Evolutionary conservation across 805 yeast genomes (phyloP).

Genomic region (Debaryomyces maramus): DNA sequence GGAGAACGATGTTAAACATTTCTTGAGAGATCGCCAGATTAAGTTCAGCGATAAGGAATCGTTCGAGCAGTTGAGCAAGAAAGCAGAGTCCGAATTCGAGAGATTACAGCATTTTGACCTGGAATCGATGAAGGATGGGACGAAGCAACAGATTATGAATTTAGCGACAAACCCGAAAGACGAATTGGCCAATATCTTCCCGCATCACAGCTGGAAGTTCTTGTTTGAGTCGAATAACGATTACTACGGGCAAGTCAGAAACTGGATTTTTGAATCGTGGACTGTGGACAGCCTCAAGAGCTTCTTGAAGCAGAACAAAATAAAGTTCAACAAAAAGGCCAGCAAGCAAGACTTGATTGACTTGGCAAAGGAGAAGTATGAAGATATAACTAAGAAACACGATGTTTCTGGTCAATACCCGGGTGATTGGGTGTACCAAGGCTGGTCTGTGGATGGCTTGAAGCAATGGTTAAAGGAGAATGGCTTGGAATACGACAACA

Average conservation of each 20-base stretch:
- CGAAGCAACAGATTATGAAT: slow-evolving; percentile 15
- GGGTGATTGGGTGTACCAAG: slow-evolving; percentile 51
- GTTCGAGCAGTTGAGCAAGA: slow-evolving; percentile 20
- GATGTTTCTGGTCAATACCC: slow-evolving; percentile 47
- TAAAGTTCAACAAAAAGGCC: slow-evolving; percentile 25
- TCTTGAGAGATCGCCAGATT: slow-evolving; percentile 27
- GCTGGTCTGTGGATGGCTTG: slow-evolving; percentile 54
- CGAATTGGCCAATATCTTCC: slow-evolving; percentile 14
- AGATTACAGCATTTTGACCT: slow-evolving; percentile 14
- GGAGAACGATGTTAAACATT: slow-evolving; percentile 25
- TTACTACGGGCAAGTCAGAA: slow-evolving; percentile 15
- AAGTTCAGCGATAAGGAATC: slow-evolving; percentile 20
- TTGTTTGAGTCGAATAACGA: slow-evolving; percentile 9
- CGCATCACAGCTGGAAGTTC: slow-evolving; percentile 17
- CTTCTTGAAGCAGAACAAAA: slow-evolving; percentile 29
- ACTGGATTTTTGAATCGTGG: slow-evolving; percentile 56
- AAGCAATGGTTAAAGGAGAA: slow-evolving; percentile 48
- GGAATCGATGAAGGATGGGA: slow-evolving; percentile 8
- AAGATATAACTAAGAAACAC: slow-evolving; percentile 33
- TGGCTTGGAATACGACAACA: slow-evolving; percentile 33
- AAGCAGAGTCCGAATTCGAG: slow-evolving; percentile 27
- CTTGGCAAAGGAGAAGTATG: slow-evolving; percentile 41
- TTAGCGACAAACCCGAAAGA: slow-evolving; percentile 15
- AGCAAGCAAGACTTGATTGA: slow-evolving; percentile 38
- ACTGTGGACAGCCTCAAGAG: slow-evolving; percentile 29